These are phyloP conservation scores for Vanrija sp. DNA, from an alignment of 1,284 basidiomycete species.

Conservation along the genomic window DNA sequence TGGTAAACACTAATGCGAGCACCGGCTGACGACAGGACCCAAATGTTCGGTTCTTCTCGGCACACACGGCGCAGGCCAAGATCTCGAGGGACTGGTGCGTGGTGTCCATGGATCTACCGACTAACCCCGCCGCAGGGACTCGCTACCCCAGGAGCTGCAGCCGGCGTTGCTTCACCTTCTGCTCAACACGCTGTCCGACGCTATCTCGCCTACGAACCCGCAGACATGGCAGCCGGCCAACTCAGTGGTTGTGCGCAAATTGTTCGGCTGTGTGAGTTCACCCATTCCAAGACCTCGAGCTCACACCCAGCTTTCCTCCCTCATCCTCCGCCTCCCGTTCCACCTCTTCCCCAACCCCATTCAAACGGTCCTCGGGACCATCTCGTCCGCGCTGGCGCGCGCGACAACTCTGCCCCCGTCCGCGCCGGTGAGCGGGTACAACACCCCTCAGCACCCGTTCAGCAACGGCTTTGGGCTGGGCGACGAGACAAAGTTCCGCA, in stretches of 20 bases:
- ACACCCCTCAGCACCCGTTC: constrained; percentile 54
- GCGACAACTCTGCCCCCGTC: constrained; percentile 34
- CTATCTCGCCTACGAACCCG: constrained; percentile 36
- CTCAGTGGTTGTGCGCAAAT: constrained; percentile 68
- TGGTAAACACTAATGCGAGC: constrained; percentile 1
- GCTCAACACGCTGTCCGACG: constrained; percentile 35
- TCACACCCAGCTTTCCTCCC: constrained; percentile 36
- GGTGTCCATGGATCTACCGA: background rate
- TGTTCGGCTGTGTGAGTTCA: constrained; percentile 72
- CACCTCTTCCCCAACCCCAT: constrained; percentile 38
- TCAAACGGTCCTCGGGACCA: constrained; percentile 35
- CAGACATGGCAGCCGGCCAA: constrained; percentile 37
- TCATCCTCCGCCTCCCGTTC: constrained; percentile 41
- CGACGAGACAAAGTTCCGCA: constrained; percentile 20
- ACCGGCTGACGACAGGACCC: constrained; percentile 51
- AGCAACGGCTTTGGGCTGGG: background rate
- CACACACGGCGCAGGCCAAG: constrained; percentile 85
- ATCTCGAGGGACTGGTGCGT: constrained; percentile 80
- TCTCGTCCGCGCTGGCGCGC: constrained; percentile 29
- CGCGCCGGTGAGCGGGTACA: constrained; percentile 34
- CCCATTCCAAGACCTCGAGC: background rate
- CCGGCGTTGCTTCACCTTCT: constrained; percentile 39
- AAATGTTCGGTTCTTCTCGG: constrained; percentile 86
- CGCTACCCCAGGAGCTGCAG: constrained; percentile 42
- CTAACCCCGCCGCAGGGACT: constrained; percentile 35